phyloP scores from a whole-genome alignment of 163 green algal genomes.

The Volvox carteri region DNA sequence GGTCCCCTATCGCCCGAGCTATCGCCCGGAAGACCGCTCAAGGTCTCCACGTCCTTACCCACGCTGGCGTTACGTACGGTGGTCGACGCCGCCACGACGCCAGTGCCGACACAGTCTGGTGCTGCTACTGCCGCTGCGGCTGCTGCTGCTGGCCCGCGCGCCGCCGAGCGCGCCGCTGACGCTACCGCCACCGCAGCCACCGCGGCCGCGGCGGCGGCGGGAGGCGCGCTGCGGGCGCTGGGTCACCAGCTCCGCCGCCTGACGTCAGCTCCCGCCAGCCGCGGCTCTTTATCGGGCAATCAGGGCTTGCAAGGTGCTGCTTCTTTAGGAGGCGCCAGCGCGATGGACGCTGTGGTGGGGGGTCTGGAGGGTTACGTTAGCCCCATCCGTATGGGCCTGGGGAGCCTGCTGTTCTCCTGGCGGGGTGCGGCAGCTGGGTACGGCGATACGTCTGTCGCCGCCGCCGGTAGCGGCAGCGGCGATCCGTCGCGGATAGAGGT shows the following conservation, averaged over 20 bases:
- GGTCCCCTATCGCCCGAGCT: no score
- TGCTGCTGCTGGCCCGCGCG: no score
- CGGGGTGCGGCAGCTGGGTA: neutral
- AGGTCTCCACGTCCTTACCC: neutral
- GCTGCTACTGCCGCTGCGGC: no score
- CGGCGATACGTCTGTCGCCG: neutral
- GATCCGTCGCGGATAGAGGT: slow-evolving; percentile 6
- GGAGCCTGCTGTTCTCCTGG: neutral
- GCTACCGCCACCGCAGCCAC: no score
- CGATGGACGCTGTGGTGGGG: neutral
- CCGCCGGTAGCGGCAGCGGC: neutral
- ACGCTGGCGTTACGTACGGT: neutral
- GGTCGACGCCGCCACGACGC: neutral
- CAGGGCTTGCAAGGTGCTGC: neutral
- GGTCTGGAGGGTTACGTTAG: neutral
- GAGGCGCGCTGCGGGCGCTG: slow-evolving; percentile 15
- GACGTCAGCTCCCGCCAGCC: slow-evolving; percentile 32
- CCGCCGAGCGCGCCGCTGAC: no score
- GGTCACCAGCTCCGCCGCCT: slow-evolving; percentile 37
- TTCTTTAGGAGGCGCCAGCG: neutral
- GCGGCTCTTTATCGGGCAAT: neutral
- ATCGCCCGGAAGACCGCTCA: no score
- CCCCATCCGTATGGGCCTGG: neutral
- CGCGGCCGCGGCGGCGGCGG: neutral
- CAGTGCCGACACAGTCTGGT: no score